A percentile compares a stretch with the other conserved stretches of the same genome.
These are phyloP conservation scores for Botrytis pseudocinerea DNA, from an alignment of 2,329 filamentous ascomycete species.

Conservation along the genomic window DNA sequence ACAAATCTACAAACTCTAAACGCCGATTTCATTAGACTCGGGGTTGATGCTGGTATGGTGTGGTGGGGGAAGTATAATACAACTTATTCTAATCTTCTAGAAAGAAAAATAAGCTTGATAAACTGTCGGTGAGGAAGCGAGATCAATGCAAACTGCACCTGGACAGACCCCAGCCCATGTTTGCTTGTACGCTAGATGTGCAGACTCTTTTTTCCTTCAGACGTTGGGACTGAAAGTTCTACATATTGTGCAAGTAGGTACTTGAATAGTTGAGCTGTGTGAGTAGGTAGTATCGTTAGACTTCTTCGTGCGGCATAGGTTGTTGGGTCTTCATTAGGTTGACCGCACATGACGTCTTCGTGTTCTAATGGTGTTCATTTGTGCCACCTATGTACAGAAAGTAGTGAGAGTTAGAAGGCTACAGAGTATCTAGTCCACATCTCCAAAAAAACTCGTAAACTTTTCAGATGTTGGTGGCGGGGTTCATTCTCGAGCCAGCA, in stretches of 20 bases:
- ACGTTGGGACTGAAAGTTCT: neutral
- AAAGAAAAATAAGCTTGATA: conserved; percentile 14
- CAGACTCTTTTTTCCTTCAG: neutral
- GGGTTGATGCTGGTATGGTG: conserved; percentile 14
- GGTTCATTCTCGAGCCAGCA: neutral
- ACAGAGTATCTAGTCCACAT: neutral
- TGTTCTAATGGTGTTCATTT: neutral
- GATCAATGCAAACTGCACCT: conserved; percentile 8
- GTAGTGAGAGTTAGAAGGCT: neutral
- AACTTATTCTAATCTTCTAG: conserved; percentile 7
- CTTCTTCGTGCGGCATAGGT: neutral
- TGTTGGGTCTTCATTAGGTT: neutral
- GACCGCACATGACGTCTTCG: neutral
- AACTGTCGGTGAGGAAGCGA: conserved; percentile 16
- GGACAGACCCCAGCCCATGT: neutral
- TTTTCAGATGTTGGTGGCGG: conserved; percentile 3
- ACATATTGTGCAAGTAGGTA: neutral
- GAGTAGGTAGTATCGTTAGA: neutral
- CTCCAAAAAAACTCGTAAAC: neutral
- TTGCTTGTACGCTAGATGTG: conserved; percentile 4
- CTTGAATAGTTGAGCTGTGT: neutral
- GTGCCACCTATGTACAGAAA: neutral
- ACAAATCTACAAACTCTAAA: neutral
- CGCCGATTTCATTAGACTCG: conserved; percentile 5
- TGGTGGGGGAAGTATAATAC: conserved; percentile 14